Evolutionary conservation across 805 yeast genomes (phyloP).

Genomic region (Sungouiella thailandica): DNA sequence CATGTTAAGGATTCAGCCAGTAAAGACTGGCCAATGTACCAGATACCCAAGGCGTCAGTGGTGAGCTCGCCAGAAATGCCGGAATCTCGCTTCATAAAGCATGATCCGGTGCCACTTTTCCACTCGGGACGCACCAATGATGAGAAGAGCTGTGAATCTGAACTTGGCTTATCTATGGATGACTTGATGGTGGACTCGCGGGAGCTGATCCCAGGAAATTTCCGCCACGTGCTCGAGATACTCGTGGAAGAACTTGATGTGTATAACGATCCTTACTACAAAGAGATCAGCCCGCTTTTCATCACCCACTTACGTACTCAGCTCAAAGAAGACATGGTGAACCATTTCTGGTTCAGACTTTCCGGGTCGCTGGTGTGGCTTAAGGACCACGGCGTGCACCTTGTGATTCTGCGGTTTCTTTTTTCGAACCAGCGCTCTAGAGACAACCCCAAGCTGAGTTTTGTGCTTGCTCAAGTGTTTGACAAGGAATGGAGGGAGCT

Average conservation of each 20-base stretch:
- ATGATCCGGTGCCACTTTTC: background rate
- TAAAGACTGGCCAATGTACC: background rate
- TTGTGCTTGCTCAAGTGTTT: conserved; percentile 17
- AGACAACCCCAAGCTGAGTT: conserved; percentile 13
- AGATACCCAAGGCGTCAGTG: background rate
- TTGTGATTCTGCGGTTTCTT: conserved; percentile 18
- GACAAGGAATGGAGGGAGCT: conserved; percentile 20
- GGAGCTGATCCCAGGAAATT: conserved; percentile 3
- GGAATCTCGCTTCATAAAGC: background rate
- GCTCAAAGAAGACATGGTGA: conserved; percentile 3
- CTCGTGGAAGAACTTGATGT: conserved; percentile 6
- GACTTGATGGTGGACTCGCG: background rate
- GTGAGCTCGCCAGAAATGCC: background rate
- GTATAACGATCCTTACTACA: conserved; percentile 7
- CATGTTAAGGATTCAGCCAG: background rate
- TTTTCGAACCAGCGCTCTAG: conserved; percentile 14
- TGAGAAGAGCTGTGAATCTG: background rate
- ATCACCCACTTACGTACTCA: conserved; percentile 9
- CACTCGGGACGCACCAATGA: background rate
- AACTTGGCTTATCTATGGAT: background rate
- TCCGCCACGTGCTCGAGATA: conserved; percentile 3
- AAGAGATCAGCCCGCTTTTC: conserved; percentile 7
- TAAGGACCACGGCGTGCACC: conserved; percentile 16
- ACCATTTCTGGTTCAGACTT: conserved; percentile 17
- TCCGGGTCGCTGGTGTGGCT: conserved; percentile 21